phyloP scores from a whole-genome alignment of 2,329 filamentous ascomycete species.

The Rhynchosporium agropyri region DNA sequence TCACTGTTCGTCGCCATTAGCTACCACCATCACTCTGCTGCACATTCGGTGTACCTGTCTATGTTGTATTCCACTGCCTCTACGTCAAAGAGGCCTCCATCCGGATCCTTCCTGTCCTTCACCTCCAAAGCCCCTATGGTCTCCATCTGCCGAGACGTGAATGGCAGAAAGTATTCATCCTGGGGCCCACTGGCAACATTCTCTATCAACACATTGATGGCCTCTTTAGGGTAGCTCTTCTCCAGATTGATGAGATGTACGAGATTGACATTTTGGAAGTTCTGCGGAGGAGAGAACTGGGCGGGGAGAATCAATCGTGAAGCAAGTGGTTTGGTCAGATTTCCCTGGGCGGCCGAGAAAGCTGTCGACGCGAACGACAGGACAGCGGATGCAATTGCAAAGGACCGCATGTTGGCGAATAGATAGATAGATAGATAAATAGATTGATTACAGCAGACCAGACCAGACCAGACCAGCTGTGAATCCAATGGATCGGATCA shows the following conservation, averaged over 20 bases:
- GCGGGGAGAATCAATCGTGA: conserved; percentile 62
- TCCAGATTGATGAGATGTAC: conserved; percentile 89
- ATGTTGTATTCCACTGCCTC: conserved; percentile 67
- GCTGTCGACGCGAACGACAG: conserved; percentile 52
- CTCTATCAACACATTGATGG: conserved; percentile 91
- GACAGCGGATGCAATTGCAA: conserved; percentile 57
- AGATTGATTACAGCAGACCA: no score
- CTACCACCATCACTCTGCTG: conserved; percentile 10
- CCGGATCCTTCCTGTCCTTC: conserved; percentile 83
- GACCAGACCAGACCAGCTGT: conserved; percentile 26
- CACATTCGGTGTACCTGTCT: conserved; percentile 51
- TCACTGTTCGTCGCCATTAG: conserved; percentile 53
- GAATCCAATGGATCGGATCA: conserved; percentile 15
- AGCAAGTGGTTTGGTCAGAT: conserved; percentile 46
- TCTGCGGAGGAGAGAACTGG: conserved; percentile 81
- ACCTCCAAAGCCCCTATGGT: conserved; percentile 86
- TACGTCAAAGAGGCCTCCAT: conserved; percentile 67
- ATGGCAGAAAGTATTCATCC: conserved; percentile 88
- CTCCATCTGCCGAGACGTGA: conserved; percentile 74
- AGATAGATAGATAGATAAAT: background rate
- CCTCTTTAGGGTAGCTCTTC: conserved; percentile 88
- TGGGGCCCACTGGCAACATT: conserved; percentile 81
- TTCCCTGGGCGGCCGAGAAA: conserved; percentile 36
- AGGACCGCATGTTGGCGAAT: conserved; percentile 40
- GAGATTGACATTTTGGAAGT: conserved; percentile 92